phyloP scores from a whole-genome alignment of 2,329 filamentous ascomycete genomes.

The Clonostachys rhizophaga region DNA sequence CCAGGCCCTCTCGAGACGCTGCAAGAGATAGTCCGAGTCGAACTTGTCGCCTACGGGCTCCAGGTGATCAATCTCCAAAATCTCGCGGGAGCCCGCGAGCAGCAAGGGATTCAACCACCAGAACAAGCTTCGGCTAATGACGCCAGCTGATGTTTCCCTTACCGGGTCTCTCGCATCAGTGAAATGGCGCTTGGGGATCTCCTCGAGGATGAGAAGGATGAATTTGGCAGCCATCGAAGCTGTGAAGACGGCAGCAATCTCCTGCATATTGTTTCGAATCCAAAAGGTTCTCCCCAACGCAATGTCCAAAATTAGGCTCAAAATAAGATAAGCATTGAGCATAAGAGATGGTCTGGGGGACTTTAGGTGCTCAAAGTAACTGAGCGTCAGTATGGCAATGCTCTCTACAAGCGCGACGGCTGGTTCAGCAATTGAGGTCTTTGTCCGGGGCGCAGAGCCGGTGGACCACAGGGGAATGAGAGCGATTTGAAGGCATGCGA shows the following conservation, averaged over 20 bases:
- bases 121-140: conserved; percentile 24
- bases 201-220: conserved; percentile 20
- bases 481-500: background rate
- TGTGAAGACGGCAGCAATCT: conserved; percentile 18
- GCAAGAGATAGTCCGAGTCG: conserved; percentile 10
- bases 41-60: conserved; percentile 19
- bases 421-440: conserved; percentile 18
- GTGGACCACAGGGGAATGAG: conserved; percentile 2
- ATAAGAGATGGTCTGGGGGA: conserved; percentile 23
- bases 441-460: conserved; percentile 2
- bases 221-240: conserved; percentile 16
- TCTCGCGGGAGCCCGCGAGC: conserved; percentile 10
- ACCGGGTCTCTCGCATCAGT: background rate
- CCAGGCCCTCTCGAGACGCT: conserved; percentile 13
- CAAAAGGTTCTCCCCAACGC: conserved; percentile 23
- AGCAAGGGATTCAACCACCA: conserved; percentile 28
- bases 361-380: conserved; percentile 24
- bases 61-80: conserved; percentile 16
- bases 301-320: conserved; percentile 24
- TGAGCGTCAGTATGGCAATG: conserved; percentile 14
- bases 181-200: conserved; percentile 15
- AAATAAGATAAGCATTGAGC: conserved; percentile 20
- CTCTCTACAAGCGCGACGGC: conserved; percentile 17
- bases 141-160: conserved; percentile 22
- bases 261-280: conserved; percentile 14